These are phyloP conservation scores for Capniomyces stellatus DNA, from an alignment of 371 early-diverging fungal genomes.

Conservation along the genomic window DNA sequence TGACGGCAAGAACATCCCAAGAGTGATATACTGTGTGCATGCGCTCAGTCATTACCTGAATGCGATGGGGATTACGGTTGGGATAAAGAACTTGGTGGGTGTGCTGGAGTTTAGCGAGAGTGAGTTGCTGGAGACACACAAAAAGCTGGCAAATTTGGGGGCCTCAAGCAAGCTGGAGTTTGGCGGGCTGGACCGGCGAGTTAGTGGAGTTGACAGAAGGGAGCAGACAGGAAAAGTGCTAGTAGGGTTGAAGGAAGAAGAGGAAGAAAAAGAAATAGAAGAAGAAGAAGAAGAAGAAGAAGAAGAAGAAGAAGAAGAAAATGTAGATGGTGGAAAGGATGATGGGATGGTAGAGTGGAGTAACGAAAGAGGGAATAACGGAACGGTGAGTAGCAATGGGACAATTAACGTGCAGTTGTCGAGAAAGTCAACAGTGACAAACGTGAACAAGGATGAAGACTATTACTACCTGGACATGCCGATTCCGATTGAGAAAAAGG, in stretches of 20 bases:
- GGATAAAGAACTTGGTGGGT: conserved; percentile 83
- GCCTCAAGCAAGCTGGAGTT: neutral
- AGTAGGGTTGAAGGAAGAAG: neutral
- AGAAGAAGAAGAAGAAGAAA: conserved; percentile 1
- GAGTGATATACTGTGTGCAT: conserved; percentile 98
- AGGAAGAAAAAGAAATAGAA: conserved; percentile 6
- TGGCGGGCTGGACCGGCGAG: neutral
- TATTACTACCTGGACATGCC: neutral
- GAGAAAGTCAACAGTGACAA: neutral
- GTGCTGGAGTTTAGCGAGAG: conserved; percentile 81
- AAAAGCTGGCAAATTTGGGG: conserved; percentile 45
- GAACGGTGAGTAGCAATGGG: neutral
- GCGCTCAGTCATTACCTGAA: conserved; percentile 91
- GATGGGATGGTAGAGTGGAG: neutral
- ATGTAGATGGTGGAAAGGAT: neutral
- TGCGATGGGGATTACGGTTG: conserved; percentile 64
- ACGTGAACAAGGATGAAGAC: neutral
- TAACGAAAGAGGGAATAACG: neutral
- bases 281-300: conserved; percentile 3
- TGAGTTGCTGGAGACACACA: conserved; percentile 63
- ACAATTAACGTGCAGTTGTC: too few species aligned
- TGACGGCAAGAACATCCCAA: conserved; percentile 98
- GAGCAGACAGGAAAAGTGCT: neutral
- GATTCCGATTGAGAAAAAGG: neutral
- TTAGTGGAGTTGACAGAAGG: neutral